A percentile compares a stretch with the other conserved stretches of the same genome.
phyloP scores from a whole-genome alignment of 352 stramenopile genomes.

The Aphanomyces stellatus region DNA sequence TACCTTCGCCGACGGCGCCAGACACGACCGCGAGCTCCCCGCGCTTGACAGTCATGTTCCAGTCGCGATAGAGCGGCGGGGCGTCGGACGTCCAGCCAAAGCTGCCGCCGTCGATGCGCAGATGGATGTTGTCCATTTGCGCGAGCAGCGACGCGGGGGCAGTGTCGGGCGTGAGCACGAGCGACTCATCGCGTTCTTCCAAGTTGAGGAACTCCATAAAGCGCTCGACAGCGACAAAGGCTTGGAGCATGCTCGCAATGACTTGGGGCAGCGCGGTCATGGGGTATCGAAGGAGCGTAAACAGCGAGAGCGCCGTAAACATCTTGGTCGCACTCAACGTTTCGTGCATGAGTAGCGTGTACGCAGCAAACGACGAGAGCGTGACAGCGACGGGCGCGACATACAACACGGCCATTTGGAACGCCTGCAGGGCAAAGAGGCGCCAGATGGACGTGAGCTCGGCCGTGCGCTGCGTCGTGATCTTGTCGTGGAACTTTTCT shows the following conservation, averaged over 20 bases:
- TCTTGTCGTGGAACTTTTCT: conserved; percentile 34
- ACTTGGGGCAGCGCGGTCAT: conserved; percentile 20
- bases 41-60: conserved; percentile 33
- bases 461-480: background rate
- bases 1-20: conserved; percentile 36
- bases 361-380: conserved; percentile 16
- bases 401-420: conserved; percentile 26
- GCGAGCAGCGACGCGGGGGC: background rate
- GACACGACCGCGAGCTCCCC: conserved; percentile 42
- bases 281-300: conserved; percentile 22
- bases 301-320: conserved; percentile 22
- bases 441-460: background rate
- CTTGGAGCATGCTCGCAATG: conserved; percentile 15
- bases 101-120: conserved; percentile 48
- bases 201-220: conserved; percentile 5
- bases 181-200: background rate
- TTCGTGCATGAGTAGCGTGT: conserved; percentile 11
- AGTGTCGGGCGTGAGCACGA: background rate
- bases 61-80: conserved; percentile 22
- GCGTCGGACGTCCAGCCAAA: conserved; percentile 39
- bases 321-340: conserved; percentile 17
- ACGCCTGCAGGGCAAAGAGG: conserved; percentile 27
- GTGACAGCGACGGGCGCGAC: conserved; percentile 18
- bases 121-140: background rate
- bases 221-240: conserved; percentile 4